Conservation (phyloP, 352 stramenopile genomes). For the Globisporangium mamillatum region DNA sequence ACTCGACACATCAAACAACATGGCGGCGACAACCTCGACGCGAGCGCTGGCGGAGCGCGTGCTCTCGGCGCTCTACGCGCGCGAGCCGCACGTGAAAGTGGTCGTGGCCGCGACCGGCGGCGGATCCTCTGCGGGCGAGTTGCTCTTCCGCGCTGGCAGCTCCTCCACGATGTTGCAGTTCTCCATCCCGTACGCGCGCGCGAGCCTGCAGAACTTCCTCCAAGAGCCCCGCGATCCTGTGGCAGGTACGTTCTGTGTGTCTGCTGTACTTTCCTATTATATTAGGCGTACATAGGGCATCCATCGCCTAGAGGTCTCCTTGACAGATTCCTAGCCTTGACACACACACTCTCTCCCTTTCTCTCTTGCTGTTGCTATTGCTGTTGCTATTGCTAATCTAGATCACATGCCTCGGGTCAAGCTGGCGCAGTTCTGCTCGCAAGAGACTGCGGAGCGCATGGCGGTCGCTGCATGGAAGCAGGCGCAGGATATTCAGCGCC, state of each 20-base stretch:
- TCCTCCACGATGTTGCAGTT: conserved; percentile 76
- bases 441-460: conserved; percentile 62
- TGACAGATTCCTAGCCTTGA: not conserved
- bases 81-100: conserved; percentile 50
- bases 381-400: not conserved
- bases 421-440: conserved; percentile 46
- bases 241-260: not conserved
- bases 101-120: conserved; percentile 57
- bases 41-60: conserved; percentile 43
- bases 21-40: not conserved
- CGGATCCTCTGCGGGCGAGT: conserved; percentile 37
- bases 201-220: conserved; percentile 55
- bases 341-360: not conserved
- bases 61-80: conserved; percentile 53
- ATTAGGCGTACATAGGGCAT: too few relatives aligned
- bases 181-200: conserved; percentile 60
- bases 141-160: conserved; percentile 52
- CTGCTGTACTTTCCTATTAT: too few relatives aligned
- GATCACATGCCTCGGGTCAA: not conserved
- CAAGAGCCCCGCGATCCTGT: conserved; percentile 14
- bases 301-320: not conserved
- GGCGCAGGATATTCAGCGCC: conserved; percentile 33
- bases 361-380: not conserved
- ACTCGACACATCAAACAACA: not conserved
- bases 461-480: conserved; percentile 51